Conservation (phyloP, 2,329 filamentous ascomycete genomes). For the Bipolaris victoriae region DNA sequence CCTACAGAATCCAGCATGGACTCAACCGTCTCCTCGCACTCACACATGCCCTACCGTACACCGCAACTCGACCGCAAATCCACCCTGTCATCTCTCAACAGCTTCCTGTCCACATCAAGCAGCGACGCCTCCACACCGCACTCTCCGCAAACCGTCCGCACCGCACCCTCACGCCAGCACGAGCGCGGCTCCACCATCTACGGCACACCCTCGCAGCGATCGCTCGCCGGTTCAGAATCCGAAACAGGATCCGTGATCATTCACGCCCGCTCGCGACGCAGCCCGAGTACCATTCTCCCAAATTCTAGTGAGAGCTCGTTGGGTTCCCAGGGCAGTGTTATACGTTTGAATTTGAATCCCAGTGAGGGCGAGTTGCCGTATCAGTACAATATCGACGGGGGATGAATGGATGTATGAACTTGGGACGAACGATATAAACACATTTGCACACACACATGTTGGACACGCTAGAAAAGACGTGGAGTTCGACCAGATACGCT, state of each 20-base stretch:
- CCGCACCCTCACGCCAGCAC: conserved; percentile 36
- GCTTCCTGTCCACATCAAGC: conserved; percentile 13
- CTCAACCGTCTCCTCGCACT: conserved; percentile 30
- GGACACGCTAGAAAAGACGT: background rate
- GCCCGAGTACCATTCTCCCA: conserved; percentile 39
- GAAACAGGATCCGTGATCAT: conserved; percentile 38
- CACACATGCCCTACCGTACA: conserved; percentile 36
- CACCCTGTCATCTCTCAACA: conserved; percentile 30
- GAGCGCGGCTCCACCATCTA: conserved; percentile 30
- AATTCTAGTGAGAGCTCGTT: conserved; percentile 42
- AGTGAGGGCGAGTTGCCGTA: conserved; percentile 43
- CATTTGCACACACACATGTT: background rate
- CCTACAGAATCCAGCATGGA: conserved; percentile 34
- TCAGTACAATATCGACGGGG: conserved; percentile 29
- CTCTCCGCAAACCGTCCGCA: conserved; percentile 40
- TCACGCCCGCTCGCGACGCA: conserved; percentile 24
- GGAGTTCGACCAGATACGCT: too few relatives aligned
- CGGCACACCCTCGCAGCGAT: conserved; percentile 33
- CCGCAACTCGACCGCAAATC: conserved; percentile 31
- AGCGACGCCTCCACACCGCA: conserved; percentile 20
- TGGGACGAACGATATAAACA: background rate
- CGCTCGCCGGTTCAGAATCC: conserved; percentile 25
- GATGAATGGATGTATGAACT: conserved; percentile 5
- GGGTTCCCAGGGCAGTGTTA: conserved; percentile 30
- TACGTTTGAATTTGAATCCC: conserved; percentile 34